These are phyloP conservation scores for Arbutus unedo DNA, from an alignment of 148 eudicot genomes.

Conservation along the genomic window DNA sequence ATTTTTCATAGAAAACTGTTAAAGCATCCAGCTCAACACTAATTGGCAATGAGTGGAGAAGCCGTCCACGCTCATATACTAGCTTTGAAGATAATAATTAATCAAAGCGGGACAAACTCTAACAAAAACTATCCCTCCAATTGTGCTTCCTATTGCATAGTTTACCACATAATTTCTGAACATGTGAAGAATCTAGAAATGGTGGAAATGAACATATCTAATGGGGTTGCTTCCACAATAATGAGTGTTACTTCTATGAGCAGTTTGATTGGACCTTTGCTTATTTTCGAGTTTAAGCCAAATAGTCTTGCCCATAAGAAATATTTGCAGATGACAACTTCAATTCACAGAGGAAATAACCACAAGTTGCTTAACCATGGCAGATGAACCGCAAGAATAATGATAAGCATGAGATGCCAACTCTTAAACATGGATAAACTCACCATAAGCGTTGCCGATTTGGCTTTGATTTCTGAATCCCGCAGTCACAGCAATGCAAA, in stretches of 20 bases:
- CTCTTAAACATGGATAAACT: conserved; percentile 20
- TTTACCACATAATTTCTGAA: neutral
- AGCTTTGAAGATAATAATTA: too few species aligned
- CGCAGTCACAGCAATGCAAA: conserved; percentile 72
- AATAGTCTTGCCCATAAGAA: neutral
- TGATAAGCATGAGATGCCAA: neutral
- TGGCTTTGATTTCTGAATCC: conserved; percentile 74
- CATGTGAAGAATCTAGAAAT: neutral
- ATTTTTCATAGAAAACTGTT: neutral
- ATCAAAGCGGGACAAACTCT: too few species aligned
- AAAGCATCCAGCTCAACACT: too few species aligned
- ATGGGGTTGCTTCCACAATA: neutral
- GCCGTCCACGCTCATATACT: too few species aligned
- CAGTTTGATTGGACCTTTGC: neutral
- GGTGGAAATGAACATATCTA: neutral
- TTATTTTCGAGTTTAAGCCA: neutral
- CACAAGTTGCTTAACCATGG: neutral
- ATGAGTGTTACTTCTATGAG: neutral
- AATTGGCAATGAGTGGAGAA: too few species aligned
- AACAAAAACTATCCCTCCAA: neutral
- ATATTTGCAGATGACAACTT: neutral
- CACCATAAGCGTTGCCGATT: conserved; percentile 90
- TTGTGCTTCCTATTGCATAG: neutral
- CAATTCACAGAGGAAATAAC: neutral
- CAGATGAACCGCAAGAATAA: neutral